Conservation (phyloP, 345 rosid species). For the Aquilaria sinensis region DNA sequence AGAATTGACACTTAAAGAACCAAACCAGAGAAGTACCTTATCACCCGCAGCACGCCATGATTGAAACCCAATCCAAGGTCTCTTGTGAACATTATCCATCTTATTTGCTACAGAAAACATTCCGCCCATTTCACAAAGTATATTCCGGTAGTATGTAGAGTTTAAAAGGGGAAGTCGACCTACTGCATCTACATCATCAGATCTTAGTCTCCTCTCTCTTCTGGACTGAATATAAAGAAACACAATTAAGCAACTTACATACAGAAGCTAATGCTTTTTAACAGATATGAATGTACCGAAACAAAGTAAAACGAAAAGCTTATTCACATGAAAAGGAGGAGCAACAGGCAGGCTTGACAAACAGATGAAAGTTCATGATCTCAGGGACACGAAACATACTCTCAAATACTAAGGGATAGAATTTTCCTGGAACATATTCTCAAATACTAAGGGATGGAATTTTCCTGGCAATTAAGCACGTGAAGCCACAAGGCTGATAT, state of each 20-base stretch:
- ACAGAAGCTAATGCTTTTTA: neutral
- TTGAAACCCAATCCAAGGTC: constrained; percentile 99
- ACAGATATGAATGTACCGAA: too few relatives aligned
- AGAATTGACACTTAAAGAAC: constrained; percentile 6
- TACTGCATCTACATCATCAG: constrained; percentile 94
- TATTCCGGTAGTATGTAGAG: constrained; percentile 49
- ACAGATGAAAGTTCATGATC: too few relatives aligned
- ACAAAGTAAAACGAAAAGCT: neutral
- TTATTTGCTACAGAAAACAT: constrained; percentile 86
- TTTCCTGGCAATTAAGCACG: too few relatives aligned
- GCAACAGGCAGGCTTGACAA: neutral
- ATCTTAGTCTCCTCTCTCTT: constrained; percentile 67
- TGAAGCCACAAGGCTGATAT: too few relatives aligned
- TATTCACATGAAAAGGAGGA: neutral
- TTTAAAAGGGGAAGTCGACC: constrained; percentile 69
- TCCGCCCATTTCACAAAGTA: constrained; percentile 94
- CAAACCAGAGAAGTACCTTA: constrained; percentile 54
- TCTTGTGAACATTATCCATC: constrained; percentile 84
- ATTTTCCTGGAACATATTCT: too few relatives aligned
- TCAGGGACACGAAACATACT: too few relatives aligned
- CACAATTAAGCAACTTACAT: neutral
- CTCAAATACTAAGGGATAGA: too few relatives aligned
- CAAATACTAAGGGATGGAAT: too few relatives aligned
- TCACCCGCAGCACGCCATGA: constrained; percentile 98
- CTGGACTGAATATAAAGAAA: constrained; percentile 39